A percentile compares a stretch with the other conserved stretches of the same genome.
phyloP scores from a whole-genome alignment of 106 monocot species.

The Dendrobium officinale region DNA sequence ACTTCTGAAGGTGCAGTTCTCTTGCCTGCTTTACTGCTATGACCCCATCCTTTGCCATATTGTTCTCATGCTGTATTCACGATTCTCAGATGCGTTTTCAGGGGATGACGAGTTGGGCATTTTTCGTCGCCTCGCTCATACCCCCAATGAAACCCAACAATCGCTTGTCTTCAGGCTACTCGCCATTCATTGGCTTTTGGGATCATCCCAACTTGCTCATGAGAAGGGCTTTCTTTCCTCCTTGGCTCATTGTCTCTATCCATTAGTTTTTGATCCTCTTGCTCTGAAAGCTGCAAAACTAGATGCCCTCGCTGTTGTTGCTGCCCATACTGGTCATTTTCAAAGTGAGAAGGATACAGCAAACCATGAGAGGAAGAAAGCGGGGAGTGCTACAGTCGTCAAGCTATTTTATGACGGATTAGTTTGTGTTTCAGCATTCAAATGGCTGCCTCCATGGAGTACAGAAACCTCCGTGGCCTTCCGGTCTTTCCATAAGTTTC shows the following conservation, averaged over 20 bases:
- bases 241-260: conserved; percentile 46
- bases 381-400: conserved; percentile 2
- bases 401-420: conserved; percentile 69
- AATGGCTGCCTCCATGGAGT: conserved; percentile 79
- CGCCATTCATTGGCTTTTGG: conserved; percentile 78
- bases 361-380: conserved; percentile 8
- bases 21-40: conserved; percentile 70
- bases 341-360: background rate
- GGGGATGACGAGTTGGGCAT: conserved; percentile 56
- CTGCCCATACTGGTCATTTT: conserved; percentile 20
- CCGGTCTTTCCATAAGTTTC: conserved; percentile 59
- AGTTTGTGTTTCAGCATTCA: conserved; percentile 72
- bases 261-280: conserved; percentile 73
- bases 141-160: conserved; percentile 50
- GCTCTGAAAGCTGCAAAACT: conserved; percentile 75
- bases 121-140: conserved; percentile 44
- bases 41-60: conserved; percentile 71
- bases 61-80: conserved; percentile 61
- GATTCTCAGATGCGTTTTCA: conserved; percentile 73
- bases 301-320: conserved; percentile 59
- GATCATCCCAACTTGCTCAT: conserved; percentile 25
- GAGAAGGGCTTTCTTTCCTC: conserved; percentile 20
- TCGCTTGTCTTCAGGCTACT: conserved; percentile 63
- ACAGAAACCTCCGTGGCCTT: conserved; percentile 70
- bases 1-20: conserved; percentile 92